Percentiles rank a stretch among this genome's conserved stretches.
These are phyloP conservation scores for Croton setiger DNA, from an alignment of 441 rosid species.

Conservation along the genomic window DNA sequence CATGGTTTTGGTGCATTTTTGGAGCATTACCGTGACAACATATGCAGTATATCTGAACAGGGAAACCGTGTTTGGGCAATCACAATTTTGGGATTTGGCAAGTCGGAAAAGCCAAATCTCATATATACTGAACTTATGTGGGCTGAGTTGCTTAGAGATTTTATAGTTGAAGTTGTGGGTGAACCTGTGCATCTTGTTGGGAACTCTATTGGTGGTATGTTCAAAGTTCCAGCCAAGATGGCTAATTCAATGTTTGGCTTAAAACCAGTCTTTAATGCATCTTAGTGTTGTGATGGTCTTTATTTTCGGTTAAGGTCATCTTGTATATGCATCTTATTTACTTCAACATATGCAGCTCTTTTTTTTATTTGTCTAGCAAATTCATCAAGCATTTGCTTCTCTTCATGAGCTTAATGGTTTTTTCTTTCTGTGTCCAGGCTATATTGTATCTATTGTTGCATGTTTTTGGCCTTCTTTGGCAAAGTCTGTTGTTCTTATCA, in stretches of 20 bases:
- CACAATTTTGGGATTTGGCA: conserved; percentile 81
- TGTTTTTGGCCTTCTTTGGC: conserved; percentile 66
- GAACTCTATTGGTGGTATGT: conserved; percentile 85
- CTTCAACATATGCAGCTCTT: too few species aligned
- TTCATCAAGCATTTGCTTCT: neutral
- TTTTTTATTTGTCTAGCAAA: neutral
- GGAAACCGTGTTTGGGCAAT: conserved; percentile 77
- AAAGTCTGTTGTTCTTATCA: conserved; percentile 65
- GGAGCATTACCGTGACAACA: conserved; percentile 84
- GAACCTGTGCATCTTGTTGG: conserved; percentile 90
- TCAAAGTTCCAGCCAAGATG: conserved; percentile 14
- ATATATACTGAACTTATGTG: conserved; percentile 80
- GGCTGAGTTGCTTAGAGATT: conserved; percentile 88
- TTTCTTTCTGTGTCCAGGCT: conserved; percentile 45
- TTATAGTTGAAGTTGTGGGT: conserved; percentile 65
- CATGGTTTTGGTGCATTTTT: conserved; percentile 97
- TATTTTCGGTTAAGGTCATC: neutral
- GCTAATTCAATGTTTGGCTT: neutral
- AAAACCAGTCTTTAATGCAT: neutral
- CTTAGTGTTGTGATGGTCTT: neutral
- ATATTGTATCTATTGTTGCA: conserved; percentile 59
- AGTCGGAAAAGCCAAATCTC: conserved; percentile 86
- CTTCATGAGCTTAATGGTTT: neutral
- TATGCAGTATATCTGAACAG: conserved; percentile 42
- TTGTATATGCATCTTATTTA: neutral